Evolutionary conservation across 257 asterid genomes (phyloP), one percentile per base, ranked within the genome.

Genomic region (Ilex asprella): DNA sequence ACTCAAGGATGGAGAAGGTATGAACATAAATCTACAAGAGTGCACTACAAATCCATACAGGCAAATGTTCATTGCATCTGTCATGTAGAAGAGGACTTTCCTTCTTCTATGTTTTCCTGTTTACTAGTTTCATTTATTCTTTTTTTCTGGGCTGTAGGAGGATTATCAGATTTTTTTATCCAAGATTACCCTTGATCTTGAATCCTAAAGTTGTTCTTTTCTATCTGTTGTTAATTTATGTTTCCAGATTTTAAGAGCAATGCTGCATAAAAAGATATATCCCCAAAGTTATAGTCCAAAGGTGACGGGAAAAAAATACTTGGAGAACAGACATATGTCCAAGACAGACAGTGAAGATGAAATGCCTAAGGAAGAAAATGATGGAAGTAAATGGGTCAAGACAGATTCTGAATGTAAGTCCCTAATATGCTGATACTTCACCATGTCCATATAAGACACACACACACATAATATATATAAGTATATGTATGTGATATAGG

Each of bases 371-470:
- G 64, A 58, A 61, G 56, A 30, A 49, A 63, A 12, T 32, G 70
- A 74, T 41, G 71, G 76, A 61, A 80, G 79, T 60, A 89, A 84
- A 82, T 89, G 97, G 95, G 95, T 73, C 60, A 89, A 83, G 68
- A 84, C 97, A 55, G 95, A 89, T 65, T 84, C 90, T 43, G 94
- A 89, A 61, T 89, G 97, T 89, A 73, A 86, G 89, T 60, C 49
- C 46, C 16, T 49, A 41, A 31, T 13, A 30, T 53, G 31, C 41
- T 12, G 27, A 55, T 31, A 35, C 41, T 35, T 8, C 7, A 8
- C 41, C 41, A 35, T 35, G 5, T 35, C 41, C 8, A 21, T 21
- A 21, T 21, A 21, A 21, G 27, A 21, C 27, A 21, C 27, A 21
- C 27, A 21, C 27, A 31, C 51, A 12, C 9, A 60, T 6, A 32